Conservation (phyloP, 2,329 filamentous ascomycete genomes). For the Exserohilum rostratum region DNA sequence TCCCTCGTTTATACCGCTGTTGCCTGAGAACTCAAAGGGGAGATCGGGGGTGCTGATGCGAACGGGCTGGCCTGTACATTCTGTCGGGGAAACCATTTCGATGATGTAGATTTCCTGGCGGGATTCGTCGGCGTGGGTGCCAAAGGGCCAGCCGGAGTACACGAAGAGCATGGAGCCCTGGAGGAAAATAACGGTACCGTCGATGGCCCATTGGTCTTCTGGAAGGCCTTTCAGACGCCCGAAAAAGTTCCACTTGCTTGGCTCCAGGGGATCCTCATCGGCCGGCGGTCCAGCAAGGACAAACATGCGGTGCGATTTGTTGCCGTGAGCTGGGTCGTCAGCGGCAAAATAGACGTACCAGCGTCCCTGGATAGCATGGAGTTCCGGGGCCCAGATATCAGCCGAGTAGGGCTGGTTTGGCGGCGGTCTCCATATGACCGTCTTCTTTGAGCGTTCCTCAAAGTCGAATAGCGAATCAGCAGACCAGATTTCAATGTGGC, state of each 20-base stretch:
- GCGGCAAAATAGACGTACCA: slow-evolving; percentile 63
- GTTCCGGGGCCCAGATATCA: slow-evolving; percentile 62
- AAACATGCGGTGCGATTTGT: slow-evolving; percentile 54
- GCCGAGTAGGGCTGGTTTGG: slow-evolving; percentile 52
- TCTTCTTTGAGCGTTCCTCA: slow-evolving; percentile 45
- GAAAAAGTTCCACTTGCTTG: slow-evolving; percentile 50
- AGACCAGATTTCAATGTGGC: slow-evolving; percentile 54
- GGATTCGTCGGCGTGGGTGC: slow-evolving; percentile 43
- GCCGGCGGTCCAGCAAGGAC: slow-evolving; percentile 52
- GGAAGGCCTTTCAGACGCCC: slow-evolving; percentile 51
- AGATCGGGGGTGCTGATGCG: slow-evolving; percentile 51
- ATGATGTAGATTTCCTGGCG: slow-evolving; percentile 55
- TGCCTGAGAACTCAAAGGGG: slow-evolving; percentile 50
- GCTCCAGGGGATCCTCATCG: slow-evolving; percentile 35
- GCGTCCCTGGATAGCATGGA: slow-evolving; percentile 57
- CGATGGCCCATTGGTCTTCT: slow-evolving; percentile 55
- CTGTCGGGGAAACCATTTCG: slow-evolving; percentile 45
- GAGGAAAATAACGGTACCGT: slow-evolving; percentile 54
- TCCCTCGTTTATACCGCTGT: slow-evolving; percentile 54
- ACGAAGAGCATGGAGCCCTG: slow-evolving; percentile 49
- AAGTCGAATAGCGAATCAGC: slow-evolving; percentile 50
- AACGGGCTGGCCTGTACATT: slow-evolving; percentile 44
- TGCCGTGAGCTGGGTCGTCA: slow-evolving; percentile 51
- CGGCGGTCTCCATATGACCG: slow-evolving; percentile 52
- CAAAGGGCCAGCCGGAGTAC: slow-evolving; percentile 56